These are phyloP conservation scores for Paecilomyces variotii DNA, from an alignment of 2,329 filamentous ascomycete species.

Conservation along the genomic window DNA sequence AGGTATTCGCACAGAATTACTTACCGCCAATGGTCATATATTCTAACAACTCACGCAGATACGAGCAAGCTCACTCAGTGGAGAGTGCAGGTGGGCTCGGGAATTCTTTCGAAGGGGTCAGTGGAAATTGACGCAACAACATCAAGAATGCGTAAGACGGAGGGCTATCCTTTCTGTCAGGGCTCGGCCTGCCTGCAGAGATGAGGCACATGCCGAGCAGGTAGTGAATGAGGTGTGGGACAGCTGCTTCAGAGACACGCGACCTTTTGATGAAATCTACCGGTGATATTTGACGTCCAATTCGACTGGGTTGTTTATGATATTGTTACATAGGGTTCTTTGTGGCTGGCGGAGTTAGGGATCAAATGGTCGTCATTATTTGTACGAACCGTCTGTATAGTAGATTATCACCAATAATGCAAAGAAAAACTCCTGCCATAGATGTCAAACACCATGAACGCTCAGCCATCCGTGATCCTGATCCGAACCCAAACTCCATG, in stretches of 20 bases:
- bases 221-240: slow-evolving; percentile 98
- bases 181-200: slow-evolving; percentile 69
- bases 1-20: slow-evolving; percentile 47
- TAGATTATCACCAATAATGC: not conserved
- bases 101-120: slow-evolving; percentile 81
- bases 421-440: not conserved
- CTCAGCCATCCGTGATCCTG: not conserved
- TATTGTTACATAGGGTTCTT: not conserved
- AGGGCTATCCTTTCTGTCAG: slow-evolving; percentile 74
- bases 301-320: not conserved
- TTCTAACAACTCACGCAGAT: slow-evolving; percentile 50
- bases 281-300: slow-evolving; percentile 38
- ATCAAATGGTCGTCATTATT: not conserved
- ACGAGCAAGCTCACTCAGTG: slow-evolving; percentile 81
- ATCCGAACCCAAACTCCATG: not conserved
- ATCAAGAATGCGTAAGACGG: slow-evolving; percentile 82
- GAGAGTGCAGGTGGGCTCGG: slow-evolving; percentile 83
- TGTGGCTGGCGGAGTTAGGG: not conserved
- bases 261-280: slow-evolving; percentile 96
- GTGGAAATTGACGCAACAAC: slow-evolving; percentile 82
- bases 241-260: slow-evolving; percentile 87
- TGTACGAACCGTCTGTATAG: not conserved
- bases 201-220: slow-evolving; percentile 76
- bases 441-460: not conserved
- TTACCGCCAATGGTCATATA: not conserved